A percentile compares a stretch with the other conserved stretches of the same genome.
These are phyloP conservation scores for Gillenia trifoliata DNA, from an alignment of 306 rosid genomes.

Conservation along the genomic window DNA sequence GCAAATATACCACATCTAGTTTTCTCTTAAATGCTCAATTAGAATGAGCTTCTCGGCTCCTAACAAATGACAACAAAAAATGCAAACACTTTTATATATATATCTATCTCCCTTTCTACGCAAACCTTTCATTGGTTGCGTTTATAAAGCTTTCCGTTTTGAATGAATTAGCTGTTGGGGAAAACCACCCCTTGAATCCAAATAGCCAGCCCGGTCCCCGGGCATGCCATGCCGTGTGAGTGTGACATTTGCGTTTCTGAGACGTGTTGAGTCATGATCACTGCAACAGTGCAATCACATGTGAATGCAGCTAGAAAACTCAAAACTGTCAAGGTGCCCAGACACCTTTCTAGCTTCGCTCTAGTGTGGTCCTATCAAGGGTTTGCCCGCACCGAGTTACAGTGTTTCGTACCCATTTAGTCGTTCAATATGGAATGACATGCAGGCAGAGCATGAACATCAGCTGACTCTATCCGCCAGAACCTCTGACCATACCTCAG, in stretches of 20 bases:
- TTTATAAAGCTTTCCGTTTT: slow-evolving; percentile 33
- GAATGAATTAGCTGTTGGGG: slow-evolving; percentile 34
- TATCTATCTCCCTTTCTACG: slow-evolving; percentile 30
- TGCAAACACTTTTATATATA: slow-evolving; percentile 37
- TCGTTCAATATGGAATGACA: slow-evolving; percentile 75
- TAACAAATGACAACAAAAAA: slow-evolving; percentile 38
- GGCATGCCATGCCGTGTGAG: slow-evolving; percentile 17
- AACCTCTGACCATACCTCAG: slow-evolving; percentile 81
- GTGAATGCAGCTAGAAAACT: slow-evolving; percentile 27
- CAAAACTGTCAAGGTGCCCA: slow-evolving; percentile 22
- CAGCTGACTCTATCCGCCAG: slow-evolving; percentile 58
- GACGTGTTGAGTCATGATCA: slow-evolving; percentile 28
- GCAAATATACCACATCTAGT: slow-evolving; percentile 59
- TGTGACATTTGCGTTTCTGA: slow-evolving; percentile 6
- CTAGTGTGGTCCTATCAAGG: slow-evolving; percentile 20
- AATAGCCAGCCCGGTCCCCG: slow-evolving; percentile 15
- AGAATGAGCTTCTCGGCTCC: slow-evolving; percentile 51
- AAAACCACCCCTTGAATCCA: slow-evolving; percentile 28
- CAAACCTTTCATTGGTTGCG: slow-evolving; percentile 31
- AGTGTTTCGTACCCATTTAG: slow-evolving; percentile 24
- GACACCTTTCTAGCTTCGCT: slow-evolving; percentile 23
- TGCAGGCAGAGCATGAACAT: slow-evolving; percentile 74
- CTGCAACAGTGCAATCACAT: slow-evolving; percentile 26
- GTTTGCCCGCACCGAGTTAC: slow-evolving; percentile 21
- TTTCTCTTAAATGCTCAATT: slow-evolving; percentile 56